phyloP scores from a whole-genome alignment of 257 asterid species.

The Ballota nigra region DNA sequence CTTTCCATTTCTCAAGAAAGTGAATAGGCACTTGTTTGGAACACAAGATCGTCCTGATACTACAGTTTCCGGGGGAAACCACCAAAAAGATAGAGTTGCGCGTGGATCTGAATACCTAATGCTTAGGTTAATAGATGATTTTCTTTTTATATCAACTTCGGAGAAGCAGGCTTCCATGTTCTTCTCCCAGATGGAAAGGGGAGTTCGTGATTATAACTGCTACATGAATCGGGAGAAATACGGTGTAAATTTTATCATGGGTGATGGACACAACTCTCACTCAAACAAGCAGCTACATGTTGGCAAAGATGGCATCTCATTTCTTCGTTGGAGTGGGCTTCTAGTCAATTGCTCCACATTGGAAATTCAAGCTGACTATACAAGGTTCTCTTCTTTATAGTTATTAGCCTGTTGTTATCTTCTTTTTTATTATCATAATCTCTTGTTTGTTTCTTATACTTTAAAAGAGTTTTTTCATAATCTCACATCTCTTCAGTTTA shows the following conservation, averaged over 20 bases:
- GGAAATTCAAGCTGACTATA: conserved; percentile 95
- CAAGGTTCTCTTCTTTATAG: conserved; percentile 45
- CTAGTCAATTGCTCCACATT: conserved; percentile 70
- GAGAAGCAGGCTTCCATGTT: conserved; percentile 72
- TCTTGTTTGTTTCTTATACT: background rate
- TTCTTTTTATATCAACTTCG: conserved; percentile 77
- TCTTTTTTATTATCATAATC: background rate
- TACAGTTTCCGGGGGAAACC: conserved; percentile 27
- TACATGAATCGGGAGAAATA: conserved; percentile 73
- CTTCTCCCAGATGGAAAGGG: conserved; percentile 64
- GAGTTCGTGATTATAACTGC: conserved; percentile 75
- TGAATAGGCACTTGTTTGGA: conserved; percentile 25
- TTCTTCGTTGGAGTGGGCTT: conserved; percentile 92
- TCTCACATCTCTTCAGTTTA: background rate
- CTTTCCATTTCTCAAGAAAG: conserved; percentile 66
- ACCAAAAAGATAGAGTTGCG: conserved; percentile 4
- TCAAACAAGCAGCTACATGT: conserved; percentile 52
- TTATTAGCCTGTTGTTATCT: background rate
- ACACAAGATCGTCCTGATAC: conserved; percentile 18
- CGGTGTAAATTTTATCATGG: conserved; percentile 60
- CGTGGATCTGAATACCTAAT: conserved; percentile 48
- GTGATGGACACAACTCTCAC: conserved; percentile 22
- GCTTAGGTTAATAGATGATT: conserved; percentile 82
- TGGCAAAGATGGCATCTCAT: conserved; percentile 68
- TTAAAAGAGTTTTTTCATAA: background rate